Base-by-base conservation (phyloP, 2,329 filamentous ascomycete genomes). In the Triangularia setosa region DNA sequence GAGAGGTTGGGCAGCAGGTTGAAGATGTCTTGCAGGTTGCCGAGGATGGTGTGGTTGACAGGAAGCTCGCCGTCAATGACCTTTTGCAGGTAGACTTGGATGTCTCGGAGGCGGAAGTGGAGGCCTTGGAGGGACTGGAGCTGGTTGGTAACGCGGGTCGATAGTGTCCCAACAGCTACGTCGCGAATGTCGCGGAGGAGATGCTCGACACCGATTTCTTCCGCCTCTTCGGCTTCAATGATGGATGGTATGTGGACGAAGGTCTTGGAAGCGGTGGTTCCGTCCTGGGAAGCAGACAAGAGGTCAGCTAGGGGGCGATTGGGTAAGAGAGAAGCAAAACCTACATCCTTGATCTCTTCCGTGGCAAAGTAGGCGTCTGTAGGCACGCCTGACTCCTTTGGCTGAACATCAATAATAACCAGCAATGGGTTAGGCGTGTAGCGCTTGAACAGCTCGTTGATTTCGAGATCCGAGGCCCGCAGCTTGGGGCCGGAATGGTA, bases 381-480 rank as follows among this genome's bases (percentile, higher is more conserved):
- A 21, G 95, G 95, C 61, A 99, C 95, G 67, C 95, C 95, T 21
- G 96, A 91, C 79, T 98, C 94, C 81, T 97, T 97, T 24, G 95
- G 94, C 79, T 98, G 94, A 68, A 99, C 95, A 76, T 99, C 95
- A 72, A 99, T 93, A 78, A 99, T 99, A 75, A 98, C 94, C 61
- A 99, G 86, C 71, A 99, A 83, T 59, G 95, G 95, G 75, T 98
- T 96, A 21, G 95, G 92, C 61, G 93, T 97, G 82, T 99, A 99
- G 82, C 93, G 88, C 84, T 99, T 99, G 87, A 99, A 98, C 65
- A 99, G 87, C 81, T 99, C 95, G 80, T 99, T 99, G 89, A 99
- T 97, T 81, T 98, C 92, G 71, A 99, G 82, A 83, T 99, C 95
- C 55, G 95, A 97, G 63, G 93, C 94, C 75, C 95, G 89, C 74